Conservation (phyloP, 1,139 yeast genomes). For the Candida labiduridarum region DNA sequence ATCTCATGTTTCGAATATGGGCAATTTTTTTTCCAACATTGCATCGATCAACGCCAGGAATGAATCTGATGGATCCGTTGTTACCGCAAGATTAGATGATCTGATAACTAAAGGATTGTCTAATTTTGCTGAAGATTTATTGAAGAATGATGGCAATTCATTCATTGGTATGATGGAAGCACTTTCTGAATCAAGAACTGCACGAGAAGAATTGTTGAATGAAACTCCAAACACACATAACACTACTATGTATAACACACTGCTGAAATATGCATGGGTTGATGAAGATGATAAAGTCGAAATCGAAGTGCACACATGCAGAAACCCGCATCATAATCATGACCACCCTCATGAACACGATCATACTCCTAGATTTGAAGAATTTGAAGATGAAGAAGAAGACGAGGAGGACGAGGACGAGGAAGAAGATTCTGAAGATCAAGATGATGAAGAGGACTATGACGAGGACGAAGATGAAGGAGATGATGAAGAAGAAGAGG, state of each 20-base stretch:
- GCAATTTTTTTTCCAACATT: slow-evolving; percentile 22
- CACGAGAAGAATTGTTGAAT: slow-evolving; percentile 44
- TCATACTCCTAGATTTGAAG: slow-evolving; percentile 8
- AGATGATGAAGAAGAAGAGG: slow-evolving; percentile 29
- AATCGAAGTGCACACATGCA: slow-evolving; percentile 6
- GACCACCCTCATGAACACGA: slow-evolving; percentile 8
- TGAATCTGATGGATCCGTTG: slow-evolving; percentile 10
- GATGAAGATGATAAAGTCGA: slow-evolving; percentile 26
- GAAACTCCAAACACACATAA: slow-evolving; percentile 15
- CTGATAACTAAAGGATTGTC: slow-evolving; percentile 43
- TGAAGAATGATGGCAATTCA: slow-evolving; percentile 72
- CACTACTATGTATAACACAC: background rate
- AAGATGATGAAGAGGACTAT: slow-evolving; percentile 24
- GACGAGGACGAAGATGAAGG: slow-evolving; percentile 19
- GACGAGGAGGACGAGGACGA: slow-evolving; percentile 11
- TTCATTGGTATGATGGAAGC: slow-evolving; percentile 80
- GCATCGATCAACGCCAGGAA: slow-evolving; percentile 14
- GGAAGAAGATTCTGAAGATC: slow-evolving; percentile 17
- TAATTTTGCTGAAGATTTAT: slow-evolving; percentile 74
- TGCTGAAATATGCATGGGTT: slow-evolving; percentile 20
- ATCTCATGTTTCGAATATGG: slow-evolving; percentile 31
- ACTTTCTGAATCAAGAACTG: slow-evolving; percentile 60
- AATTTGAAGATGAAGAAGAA: slow-evolving; percentile 24
- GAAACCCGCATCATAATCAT: slow-evolving; percentile 10
- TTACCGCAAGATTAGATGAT: slow-evolving; percentile 17